Evolutionary conservation across 2,329 filamentous ascomycete genomes (phyloP).

Genomic region (Lecanicillium sp.): DNA sequence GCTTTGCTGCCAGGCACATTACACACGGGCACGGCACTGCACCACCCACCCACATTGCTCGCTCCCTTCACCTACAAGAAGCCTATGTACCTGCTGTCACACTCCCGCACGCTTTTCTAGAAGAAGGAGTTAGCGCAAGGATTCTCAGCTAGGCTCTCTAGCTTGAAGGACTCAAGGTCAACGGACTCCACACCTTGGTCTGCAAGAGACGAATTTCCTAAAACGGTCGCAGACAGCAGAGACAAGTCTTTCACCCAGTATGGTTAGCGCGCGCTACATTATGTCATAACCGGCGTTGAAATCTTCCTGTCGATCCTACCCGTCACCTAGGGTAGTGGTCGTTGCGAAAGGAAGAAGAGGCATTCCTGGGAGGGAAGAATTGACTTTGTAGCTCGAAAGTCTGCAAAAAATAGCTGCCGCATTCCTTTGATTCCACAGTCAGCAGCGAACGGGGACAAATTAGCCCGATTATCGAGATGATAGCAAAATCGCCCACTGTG

Average conservation of each 20-base stretch:
- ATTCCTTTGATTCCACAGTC: background rate
- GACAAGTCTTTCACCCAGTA: background rate
- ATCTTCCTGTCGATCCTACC: background rate
- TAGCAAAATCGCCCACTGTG: conserved; percentile 1
- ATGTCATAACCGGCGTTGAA: background rate
- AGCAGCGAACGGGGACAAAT: background rate
- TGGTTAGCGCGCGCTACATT: conserved; percentile 8
- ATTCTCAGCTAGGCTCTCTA: background rate
- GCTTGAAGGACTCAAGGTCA: background rate
- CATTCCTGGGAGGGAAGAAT: too few species aligned
- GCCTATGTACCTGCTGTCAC: too few species aligned
- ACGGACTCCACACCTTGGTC: background rate
- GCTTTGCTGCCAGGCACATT: too few species aligned
- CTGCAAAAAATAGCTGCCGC: too few species aligned
- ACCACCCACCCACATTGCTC: too few species aligned
- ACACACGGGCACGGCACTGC: too few species aligned
- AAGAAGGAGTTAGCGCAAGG: too few species aligned
- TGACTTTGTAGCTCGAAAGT: too few species aligned
- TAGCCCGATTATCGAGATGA: conserved; percentile 2
- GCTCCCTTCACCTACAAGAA: too few species aligned
- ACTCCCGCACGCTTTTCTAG: too few species aligned
- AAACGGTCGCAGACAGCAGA: background rate
- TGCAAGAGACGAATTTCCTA: conserved; percentile 9
- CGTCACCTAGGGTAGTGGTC: too few species aligned
- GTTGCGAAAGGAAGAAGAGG: too few species aligned